A percentile compares a stretch with the other conserved stretches of the same genome.
These are phyloP conservation scores for Penicillium janthinellum DNA, from an alignment of 2,329 filamentous ascomycete species.

Conservation along the genomic window DNA sequence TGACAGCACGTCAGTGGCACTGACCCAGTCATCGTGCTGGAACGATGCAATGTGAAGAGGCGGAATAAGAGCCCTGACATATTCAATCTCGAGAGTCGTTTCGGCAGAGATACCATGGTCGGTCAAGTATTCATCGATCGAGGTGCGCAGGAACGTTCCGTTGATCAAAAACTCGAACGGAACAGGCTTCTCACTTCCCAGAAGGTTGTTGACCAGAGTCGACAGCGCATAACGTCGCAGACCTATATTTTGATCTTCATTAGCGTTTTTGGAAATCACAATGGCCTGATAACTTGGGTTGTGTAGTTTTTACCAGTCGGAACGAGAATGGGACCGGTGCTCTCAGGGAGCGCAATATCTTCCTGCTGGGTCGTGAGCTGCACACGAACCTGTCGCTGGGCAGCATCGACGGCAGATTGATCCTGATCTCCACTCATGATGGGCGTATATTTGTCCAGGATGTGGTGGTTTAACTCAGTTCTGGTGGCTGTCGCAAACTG, in stretches of 20 bases:
- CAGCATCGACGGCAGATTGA: slow-evolving; percentile 26
- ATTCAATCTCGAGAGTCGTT: slow-evolving; percentile 84
- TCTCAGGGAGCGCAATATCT: slow-evolving; percentile 57
- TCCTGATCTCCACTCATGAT: slow-evolving; percentile 31
- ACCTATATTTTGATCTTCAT: slow-evolving; percentile 38
- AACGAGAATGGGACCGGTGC: slow-evolving; percentile 59
- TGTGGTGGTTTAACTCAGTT: slow-evolving; percentile 18
- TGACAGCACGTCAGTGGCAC: slow-evolving; percentile 79
- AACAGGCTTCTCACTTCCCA: slow-evolving; percentile 55
- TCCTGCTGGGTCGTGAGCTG: slow-evolving; percentile 56
- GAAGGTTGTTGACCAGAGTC: slow-evolving; percentile 63
- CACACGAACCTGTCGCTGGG: slow-evolving; percentile 55
- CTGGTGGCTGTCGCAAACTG: slow-evolving; percentile 31
- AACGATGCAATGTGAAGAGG: slow-evolving; percentile 89
- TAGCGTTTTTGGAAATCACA: slow-evolving; percentile 11
- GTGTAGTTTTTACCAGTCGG: slow-evolving; percentile 52
- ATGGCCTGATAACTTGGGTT: neutral
- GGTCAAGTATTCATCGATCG: slow-evolving; percentile 86
- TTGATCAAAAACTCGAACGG: slow-evolving; percentile 91
- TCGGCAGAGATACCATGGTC: slow-evolving; percentile 86
- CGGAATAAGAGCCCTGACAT: slow-evolving; percentile 87
- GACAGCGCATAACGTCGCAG: slow-evolving; percentile 63
- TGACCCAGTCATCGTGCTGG: slow-evolving; percentile 97
- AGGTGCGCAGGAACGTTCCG: slow-evolving; percentile 85
- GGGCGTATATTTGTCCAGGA: slow-evolving; percentile 14